These are phyloP conservation scores for Dioszegia aurantiaca DNA, from an alignment of 768 basidiomycete species.

Conservation along the genomic window DNA sequence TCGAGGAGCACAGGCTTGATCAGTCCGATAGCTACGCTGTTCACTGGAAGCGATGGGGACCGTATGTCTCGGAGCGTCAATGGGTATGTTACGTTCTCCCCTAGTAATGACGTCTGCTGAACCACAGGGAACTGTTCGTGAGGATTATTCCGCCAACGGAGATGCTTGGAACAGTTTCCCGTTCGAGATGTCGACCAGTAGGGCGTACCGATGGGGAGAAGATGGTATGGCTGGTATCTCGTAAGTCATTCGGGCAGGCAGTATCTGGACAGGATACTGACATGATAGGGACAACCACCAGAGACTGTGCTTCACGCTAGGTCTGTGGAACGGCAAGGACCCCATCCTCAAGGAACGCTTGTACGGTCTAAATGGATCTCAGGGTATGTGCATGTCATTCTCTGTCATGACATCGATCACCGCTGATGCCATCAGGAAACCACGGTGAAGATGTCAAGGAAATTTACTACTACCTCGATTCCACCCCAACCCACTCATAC, in stretches of 20 bases:
- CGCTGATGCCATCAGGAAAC: constrained; percentile 60
- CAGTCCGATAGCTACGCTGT: constrained; percentile 74
- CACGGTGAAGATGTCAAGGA: constrained; percentile 99
- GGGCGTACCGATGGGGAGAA: constrained; percentile 98
- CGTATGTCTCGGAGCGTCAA: constrained; percentile 93
- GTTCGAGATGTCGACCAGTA: constrained; percentile 52
- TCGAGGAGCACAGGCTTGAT: constrained; percentile 77
- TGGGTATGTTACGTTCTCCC: constrained; percentile 64
- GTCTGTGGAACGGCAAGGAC: constrained; percentile 92
- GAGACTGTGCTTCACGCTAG: constrained; percentile 82
- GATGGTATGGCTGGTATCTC: constrained; percentile 96
- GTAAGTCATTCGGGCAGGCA: constrained; percentile 32
- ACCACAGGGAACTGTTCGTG: constrained; percentile 86
- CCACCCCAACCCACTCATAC: constrained; percentile 97
- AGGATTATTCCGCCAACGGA: constrained; percentile 95
- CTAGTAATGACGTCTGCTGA: neutral
- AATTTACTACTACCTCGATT: constrained; percentile 96
- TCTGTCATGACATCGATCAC: too few relatives aligned
- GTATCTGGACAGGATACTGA: constrained; percentile 2
- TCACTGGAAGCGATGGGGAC: constrained; percentile 99
- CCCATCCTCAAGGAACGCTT: constrained; percentile 93
- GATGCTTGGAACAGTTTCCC: constrained; percentile 62
- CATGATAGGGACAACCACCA: constrained; percentile 78
- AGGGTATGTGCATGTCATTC: constrained; percentile 54
- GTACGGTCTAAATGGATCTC: constrained; percentile 92